These are phyloP conservation scores for Neonectria sp. DNA, from an alignment of 2,329 filamentous ascomycete species.

Conservation along the genomic window DNA sequence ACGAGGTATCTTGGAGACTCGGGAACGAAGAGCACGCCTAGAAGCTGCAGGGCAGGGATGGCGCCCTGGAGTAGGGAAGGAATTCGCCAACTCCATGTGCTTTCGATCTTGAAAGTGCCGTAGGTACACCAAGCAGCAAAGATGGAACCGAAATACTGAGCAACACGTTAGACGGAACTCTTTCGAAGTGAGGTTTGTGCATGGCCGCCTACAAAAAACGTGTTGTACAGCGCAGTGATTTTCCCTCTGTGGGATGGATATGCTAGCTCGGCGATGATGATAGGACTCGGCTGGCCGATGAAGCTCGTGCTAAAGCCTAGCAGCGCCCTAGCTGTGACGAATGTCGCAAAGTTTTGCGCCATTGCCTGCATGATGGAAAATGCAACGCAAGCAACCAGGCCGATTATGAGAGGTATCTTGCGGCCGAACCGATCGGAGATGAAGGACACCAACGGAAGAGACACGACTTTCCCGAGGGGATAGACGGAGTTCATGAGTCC, in stretches of 20 bases:
- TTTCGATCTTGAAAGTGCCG: conserved; percentile 12
- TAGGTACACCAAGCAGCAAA: conserved; percentile 19
- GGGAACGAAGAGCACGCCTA: conserved; percentile 14
- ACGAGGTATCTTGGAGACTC: conserved; percentile 29
- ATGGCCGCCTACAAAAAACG: conserved; percentile 38
- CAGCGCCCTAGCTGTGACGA: conserved; percentile 49
- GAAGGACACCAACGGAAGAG: conserved; percentile 51
- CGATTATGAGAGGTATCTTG: conserved; percentile 54
- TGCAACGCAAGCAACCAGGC: conserved; percentile 48
- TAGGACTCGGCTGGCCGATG: conserved; percentile 48
- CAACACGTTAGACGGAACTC: not conserved
- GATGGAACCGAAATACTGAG: conserved; percentile 23
- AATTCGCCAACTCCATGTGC: conserved; percentile 24
- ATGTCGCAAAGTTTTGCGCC: conserved; percentile 42
- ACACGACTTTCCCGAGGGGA: conserved; percentile 56
- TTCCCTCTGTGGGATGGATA: conserved; percentile 51
- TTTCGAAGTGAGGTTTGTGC: not conserved
- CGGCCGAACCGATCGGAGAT: conserved; percentile 57
- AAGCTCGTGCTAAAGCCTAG: conserved; percentile 50
- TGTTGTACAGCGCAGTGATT: conserved; percentile 50
- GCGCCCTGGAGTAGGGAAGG: conserved; percentile 16
- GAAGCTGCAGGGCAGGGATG: not conserved
- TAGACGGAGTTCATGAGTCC: conserved; percentile 55
- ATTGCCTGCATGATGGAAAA: conserved; percentile 50
- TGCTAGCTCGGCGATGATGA: conserved; percentile 51